phyloP scores from a whole-genome alignment of 2,329 filamentous ascomycete species.

The Simplicillium aogashimaense region DNA sequence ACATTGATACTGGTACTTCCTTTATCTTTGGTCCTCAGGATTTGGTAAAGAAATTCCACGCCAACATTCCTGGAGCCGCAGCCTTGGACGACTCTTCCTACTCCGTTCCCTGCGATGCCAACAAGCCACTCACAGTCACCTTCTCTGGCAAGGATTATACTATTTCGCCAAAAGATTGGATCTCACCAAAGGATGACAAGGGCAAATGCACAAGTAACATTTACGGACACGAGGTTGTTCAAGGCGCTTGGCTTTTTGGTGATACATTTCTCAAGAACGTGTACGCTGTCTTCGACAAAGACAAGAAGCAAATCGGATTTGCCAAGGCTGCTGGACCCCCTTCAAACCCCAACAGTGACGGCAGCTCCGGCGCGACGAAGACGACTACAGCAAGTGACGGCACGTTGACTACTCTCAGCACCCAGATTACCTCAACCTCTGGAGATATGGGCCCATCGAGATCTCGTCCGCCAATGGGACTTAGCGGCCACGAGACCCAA shows the following conservation, averaged over 20 bases:
- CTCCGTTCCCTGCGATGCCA: constrained; percentile 63
- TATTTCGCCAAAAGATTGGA: constrained; percentile 63
- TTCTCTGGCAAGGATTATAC: constrained; percentile 60
- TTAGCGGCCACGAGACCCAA: constrained; percentile 12
- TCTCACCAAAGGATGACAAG: constrained; percentile 35
- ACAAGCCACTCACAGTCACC: constrained; percentile 47
- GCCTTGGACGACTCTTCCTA: constrained; percentile 52
- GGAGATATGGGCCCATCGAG: background rate
- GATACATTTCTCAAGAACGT: constrained; percentile 86
- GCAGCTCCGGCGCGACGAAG: background rate
- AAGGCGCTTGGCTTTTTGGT: constrained; percentile 66
- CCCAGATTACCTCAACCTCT: background rate
- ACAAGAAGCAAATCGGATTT: constrained; percentile 43
- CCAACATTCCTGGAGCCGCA: constrained; percentile 51
- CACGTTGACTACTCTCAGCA: constrained; percentile 3
- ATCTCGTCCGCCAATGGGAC: constrained; percentile 5
- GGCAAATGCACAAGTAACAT: constrained; percentile 60
- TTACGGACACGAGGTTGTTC: constrained; percentile 59
- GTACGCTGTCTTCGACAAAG: constrained; percentile 75
- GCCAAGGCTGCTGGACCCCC: constrained; percentile 4
- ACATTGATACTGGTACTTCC: constrained; percentile 78
- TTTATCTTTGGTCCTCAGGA: constrained; percentile 62
- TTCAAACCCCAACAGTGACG: constrained; percentile 2
- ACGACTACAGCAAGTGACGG: constrained; percentile 3
- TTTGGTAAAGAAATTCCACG: constrained; percentile 60